A percentile compares a stretch with the other conserved stretches of the same genome.
Evolutionary conservation across 1,139 yeast species (phyloP).

Genomic region (Groenewaldozyma sp.): DNA sequence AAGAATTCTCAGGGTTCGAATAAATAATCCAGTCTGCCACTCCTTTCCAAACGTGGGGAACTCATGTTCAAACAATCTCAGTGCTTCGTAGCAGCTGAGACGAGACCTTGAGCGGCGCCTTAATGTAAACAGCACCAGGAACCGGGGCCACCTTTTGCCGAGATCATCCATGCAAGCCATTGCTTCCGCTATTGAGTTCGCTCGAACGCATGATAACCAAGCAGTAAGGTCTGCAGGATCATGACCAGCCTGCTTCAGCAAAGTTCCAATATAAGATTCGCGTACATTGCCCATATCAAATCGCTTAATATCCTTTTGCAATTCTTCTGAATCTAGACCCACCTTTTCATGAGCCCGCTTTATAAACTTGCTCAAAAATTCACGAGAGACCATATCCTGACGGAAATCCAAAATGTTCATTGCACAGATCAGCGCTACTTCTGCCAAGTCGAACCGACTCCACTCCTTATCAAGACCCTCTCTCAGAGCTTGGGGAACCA

Average conservation of each 20-base stretch:
- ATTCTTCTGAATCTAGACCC: neutral
- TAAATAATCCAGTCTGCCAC: conserved; percentile 19
- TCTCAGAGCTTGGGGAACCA: conserved; percentile 8
- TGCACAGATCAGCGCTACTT: conserved; percentile 10
- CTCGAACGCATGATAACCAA: conserved; percentile 20
- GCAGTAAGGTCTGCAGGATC: conserved; percentile 11
- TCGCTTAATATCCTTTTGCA: neutral
- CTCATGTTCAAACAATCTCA: conserved; percentile 16
- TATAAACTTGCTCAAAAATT: neutral
- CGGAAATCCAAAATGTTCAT: conserved; percentile 5
- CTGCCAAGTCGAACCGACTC: conserved; percentile 6
- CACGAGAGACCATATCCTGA: neutral
- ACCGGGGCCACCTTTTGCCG: conserved; percentile 22
- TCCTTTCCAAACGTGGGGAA: conserved; percentile 9
- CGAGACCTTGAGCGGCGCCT: conserved; percentile 20
- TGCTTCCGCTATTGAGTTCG: conserved; percentile 15
- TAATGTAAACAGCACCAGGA: conserved; percentile 22
- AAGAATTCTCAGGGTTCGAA: conserved; percentile 17
- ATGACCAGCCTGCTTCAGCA: conserved; percentile 13
- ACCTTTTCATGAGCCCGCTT: neutral
- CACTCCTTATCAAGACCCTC: neutral
- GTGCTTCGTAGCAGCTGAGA: conserved; percentile 19
- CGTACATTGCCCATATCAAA: conserved; percentile 1
- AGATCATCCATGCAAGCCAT: conserved; percentile 16
- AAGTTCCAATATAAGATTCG: neutral